These are phyloP conservation scores for Saccharomycopsis sp. DNA, from an alignment of 805 yeast genomes.

Conservation along the genomic window DNA sequence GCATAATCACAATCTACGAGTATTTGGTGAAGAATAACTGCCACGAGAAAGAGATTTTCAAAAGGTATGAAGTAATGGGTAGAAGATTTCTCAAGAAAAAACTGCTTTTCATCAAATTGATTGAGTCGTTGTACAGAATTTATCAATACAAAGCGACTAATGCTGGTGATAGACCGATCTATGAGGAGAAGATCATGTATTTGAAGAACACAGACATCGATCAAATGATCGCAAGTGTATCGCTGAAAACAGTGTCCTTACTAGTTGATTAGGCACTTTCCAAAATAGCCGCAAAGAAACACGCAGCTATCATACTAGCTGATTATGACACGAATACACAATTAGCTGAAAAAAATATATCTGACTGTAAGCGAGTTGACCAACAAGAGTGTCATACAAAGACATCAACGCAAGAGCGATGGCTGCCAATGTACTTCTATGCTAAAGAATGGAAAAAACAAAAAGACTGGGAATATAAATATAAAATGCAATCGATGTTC, in stretches of 20 bases:
- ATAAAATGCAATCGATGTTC: neutral
- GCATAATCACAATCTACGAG: constrained; percentile 12
- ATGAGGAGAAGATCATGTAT: neutral
- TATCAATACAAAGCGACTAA: neutral
- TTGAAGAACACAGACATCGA: neutral
- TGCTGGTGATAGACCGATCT: neutral
- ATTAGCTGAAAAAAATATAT: too few relatives aligned
- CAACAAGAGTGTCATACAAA: neutral
- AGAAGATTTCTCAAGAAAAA: neutral
- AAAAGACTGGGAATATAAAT: neutral
- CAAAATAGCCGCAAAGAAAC: too few relatives aligned
- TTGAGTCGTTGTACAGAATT: constrained; percentile 4
- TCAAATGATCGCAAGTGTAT: neutral
- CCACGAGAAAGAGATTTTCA: neutral
- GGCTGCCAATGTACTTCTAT: neutral
- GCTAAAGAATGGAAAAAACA: neutral
- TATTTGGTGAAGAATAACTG: constrained; percentile 15
- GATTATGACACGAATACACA: too few relatives aligned
- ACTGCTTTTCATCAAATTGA: neutral
- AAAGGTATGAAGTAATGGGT: constrained; percentile 3
- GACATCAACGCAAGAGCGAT: too few relatives aligned
- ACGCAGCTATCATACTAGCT: too few relatives aligned
- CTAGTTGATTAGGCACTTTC: too few relatives aligned
- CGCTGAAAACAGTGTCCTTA: neutral
- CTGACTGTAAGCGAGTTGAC: too few relatives aligned